Evolutionary conservation across 352 stramenopile genomes (phyloP).

Genomic region (Phytophthora kernoviae): DNA sequence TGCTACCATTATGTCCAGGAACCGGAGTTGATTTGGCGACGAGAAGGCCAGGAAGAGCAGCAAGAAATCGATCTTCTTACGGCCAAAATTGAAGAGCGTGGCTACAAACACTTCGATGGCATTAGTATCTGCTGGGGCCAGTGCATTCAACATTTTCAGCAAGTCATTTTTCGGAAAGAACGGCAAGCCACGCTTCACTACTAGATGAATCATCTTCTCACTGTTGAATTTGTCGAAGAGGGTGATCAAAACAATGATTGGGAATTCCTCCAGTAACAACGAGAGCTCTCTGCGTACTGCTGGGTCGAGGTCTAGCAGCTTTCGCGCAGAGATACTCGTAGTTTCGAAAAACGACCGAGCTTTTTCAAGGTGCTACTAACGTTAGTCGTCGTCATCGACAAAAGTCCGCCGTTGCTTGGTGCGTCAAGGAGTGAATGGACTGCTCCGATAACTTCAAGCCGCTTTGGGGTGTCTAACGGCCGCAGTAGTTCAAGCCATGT

Average conservation of each 20-base stretch:
- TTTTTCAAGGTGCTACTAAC: constrained; percentile 43
- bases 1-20: constrained; percentile 40
- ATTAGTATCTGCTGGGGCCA: constrained; percentile 32
- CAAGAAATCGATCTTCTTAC: constrained; percentile 37
- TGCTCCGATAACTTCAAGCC: constrained; percentile 41
- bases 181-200: constrained; percentile 38
- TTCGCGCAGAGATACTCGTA: constrained; percentile 35
- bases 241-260: constrained; percentile 52
- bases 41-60: constrained; percentile 51
- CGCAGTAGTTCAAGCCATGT: constrained; percentile 52
- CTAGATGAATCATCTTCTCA: constrained; percentile 39
- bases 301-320: constrained; percentile 47
- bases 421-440: constrained; percentile 24
- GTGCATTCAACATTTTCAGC: constrained; percentile 49
- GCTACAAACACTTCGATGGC: constrained; percentile 48
- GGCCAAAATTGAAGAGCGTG: constrained; percentile 38
- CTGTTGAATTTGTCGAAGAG: constrained; percentile 61
- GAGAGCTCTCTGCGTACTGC: constrained; percentile 32
- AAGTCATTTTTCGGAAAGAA: constrained; percentile 52
- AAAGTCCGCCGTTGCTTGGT: constrained; percentile 7
- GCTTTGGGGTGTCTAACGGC: constrained; percentile 27
- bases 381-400: constrained; percentile 11
- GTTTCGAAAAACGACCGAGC: constrained; percentile 65
- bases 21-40: constrained; percentile 34
- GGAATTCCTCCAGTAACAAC: constrained; percentile 52